Evolutionary conservation across 768 basidiomycete species (phyloP).

Genomic region (Suillus plorans): DNA sequence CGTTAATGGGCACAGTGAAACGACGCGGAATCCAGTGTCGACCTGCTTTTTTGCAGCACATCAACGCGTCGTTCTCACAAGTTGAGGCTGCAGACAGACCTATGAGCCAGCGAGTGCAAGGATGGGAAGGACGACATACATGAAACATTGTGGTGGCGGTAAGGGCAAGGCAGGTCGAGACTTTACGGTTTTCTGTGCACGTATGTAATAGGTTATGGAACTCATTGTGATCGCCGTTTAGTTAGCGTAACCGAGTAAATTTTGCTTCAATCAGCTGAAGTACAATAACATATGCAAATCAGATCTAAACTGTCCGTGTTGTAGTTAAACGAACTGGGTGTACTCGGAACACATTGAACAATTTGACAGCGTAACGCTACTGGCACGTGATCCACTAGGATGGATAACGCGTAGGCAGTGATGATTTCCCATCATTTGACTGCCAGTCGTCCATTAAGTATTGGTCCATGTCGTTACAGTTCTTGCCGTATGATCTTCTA

Average conservation of each 20-base stretch:
- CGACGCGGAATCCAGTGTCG: neutral
- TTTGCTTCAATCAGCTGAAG: neutral
- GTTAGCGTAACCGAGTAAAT: neutral
- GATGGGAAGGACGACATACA: neutral
- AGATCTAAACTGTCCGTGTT: neutral
- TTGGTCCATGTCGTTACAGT: conserved; percentile 33
- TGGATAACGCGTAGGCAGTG: neutral
- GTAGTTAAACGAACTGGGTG: neutral
- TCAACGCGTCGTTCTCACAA: neutral
- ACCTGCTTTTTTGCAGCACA: neutral
- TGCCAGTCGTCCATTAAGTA: neutral
- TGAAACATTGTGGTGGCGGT: neutral
- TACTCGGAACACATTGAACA: neutral
- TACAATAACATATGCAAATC: neutral
- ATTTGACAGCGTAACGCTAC: neutral
- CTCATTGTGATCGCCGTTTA: neutral
- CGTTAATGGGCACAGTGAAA: neutral
- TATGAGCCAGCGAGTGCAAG: neutral
- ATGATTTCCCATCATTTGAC: conserved; percentile 4
- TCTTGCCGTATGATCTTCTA: conserved; percentile 68
- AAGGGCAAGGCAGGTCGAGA: neutral
- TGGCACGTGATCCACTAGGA: neutral
- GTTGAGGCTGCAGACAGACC: neutral
- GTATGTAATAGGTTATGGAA: neutral
- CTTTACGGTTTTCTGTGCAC: neutral